These are phyloP conservation scores for Cordyceps cicadae DNA, from an alignment of 2,329 filamentous ascomycete genomes.

Conservation along the genomic window DNA sequence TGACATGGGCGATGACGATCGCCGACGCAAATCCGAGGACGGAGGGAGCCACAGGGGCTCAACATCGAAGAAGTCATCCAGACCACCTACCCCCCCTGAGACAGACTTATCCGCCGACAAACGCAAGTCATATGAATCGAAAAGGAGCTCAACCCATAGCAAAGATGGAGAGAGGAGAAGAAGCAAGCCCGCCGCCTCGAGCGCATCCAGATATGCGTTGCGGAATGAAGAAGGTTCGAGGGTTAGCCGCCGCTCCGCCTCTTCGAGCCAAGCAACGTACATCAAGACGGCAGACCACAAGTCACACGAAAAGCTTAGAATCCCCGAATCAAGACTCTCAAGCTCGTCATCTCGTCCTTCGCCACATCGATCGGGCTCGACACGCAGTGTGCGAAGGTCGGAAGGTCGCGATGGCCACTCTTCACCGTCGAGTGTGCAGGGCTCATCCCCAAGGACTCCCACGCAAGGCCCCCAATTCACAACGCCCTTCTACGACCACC, in stretches of 20 bases:
- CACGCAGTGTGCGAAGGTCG: conserved; percentile 27
- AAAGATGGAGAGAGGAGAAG: conserved; percentile 13
- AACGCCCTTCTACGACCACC: conserved; percentile 34
- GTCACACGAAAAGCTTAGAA: conserved; percentile 28
- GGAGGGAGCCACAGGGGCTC: conserved; percentile 30
- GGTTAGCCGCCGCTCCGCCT: conserved; percentile 45
- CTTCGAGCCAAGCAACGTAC: conserved; percentile 51
- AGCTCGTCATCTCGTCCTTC: conserved; percentile 28
- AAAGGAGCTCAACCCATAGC: conserved; percentile 13
- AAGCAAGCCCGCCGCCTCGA: conserved; percentile 37
- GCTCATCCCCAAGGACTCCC: conserved; percentile 55
- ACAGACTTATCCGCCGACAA: conserved; percentile 48
- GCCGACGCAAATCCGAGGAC: conserved; percentile 40
- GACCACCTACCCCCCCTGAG: conserved; percentile 56
- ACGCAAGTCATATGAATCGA: conserved; percentile 13
- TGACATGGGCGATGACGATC: conserved; percentile 33
- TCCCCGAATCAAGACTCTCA: conserved; percentile 25
- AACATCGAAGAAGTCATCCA: conserved; percentile 32
- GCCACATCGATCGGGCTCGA: conserved; percentile 31
- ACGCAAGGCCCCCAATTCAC: conserved; percentile 47
- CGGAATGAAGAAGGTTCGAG: conserved; percentile 43
- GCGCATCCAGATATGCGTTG: conserved; percentile 35
- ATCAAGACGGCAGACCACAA: conserved; percentile 31
- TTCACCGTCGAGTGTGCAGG: conserved; percentile 38
- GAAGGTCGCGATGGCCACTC: conserved; percentile 35